Conservation (phyloP, 257 asterid species). For the Cinchona pubescens region DNA sequence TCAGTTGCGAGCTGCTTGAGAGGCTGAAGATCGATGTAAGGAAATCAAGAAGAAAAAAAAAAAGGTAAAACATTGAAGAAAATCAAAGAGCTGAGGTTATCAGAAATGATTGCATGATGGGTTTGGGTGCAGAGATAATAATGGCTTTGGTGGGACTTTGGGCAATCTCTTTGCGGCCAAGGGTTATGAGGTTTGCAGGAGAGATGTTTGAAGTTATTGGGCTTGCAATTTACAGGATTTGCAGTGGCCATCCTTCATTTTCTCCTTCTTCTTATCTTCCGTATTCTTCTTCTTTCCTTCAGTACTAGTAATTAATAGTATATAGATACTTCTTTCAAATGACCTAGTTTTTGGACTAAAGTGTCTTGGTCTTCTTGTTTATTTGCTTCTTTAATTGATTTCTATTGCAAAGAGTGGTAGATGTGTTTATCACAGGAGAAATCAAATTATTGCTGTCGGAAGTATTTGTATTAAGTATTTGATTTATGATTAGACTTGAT, state of each 20-base stretch:
- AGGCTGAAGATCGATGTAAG: not conserved
- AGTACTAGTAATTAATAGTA: no score
- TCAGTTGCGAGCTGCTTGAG: no score
- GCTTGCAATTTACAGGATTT: slow-evolving; percentile 3
- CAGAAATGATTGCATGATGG: not conserved
- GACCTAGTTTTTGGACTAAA: no score
- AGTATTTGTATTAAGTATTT: no score
- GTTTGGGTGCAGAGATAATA: slow-evolving; percentile 9
- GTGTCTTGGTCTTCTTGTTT: not conserved
- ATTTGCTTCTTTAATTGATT: no score
- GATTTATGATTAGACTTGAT: no score
- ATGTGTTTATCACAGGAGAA: no score
- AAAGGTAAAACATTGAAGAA: no score
- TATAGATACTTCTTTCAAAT: no score
- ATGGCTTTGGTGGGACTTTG: slow-evolving; percentile 20
- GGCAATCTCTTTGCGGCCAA: slow-evolving; percentile 22
- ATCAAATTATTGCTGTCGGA: no score
- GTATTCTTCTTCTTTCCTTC: not conserved
- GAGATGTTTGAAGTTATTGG: slow-evolving; percentile 20
- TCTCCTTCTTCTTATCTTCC: slow-evolving; percentile 14
- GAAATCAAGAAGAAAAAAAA: no score
- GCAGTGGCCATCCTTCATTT: not conserved
- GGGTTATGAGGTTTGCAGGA: slow-evolving; percentile 13
- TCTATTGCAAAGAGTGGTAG: no score
- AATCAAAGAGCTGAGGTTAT: not conserved